Base-by-base conservation (phyloP, 768 basidiomycete genomes). In the Tulasnella sp. region DNA sequence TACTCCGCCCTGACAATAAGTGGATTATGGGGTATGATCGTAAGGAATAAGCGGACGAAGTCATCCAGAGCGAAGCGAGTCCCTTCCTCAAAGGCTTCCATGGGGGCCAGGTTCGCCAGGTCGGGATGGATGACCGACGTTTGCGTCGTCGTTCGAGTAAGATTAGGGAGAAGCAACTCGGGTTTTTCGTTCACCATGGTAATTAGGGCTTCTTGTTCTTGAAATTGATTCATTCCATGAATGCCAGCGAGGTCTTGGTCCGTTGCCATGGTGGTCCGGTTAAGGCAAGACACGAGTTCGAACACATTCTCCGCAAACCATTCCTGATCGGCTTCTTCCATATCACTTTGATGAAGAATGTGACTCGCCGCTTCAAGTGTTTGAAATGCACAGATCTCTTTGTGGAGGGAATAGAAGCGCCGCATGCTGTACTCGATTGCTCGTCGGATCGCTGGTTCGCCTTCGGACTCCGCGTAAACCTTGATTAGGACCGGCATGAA, bases 1-100 rank as follows among this genome's bases (percentile, higher is more conserved):
- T 90, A 87, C 80, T 93, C 89, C 2, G 92, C 90, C 29, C 92
- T 89, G 32, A 88, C 83, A 70, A 90, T 90, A 5, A 87, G 86
- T 20, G 90, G 87, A 82, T 93, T 90, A 80, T 93, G 91, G 7
- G 92, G 92, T 75, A 94, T 92, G 78, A 94, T 90, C 0, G 93
- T 94, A 40, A 93, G 86, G 82, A 93, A 90, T 10, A 94, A 86
- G 20, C 90, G 88, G 39, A 92, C 88, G 35, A 93, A 86, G 81
- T 93, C 86, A 79, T 91, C 91, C 81, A 91, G 85, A 26, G 85
- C 85, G 18, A 94, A 86, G 3, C 86, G 84, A 78, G 86, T 86
- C 26, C 87, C 85, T 82, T 91, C 90, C 79, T 90, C 44, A 16
- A 70, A 37, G 29, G 35, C 69, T 90, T 82, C 91, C 87, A 40